Base-by-base conservation (phyloP, 169 alveolate genomes). In the Amoebophrya sp. region DNA sequence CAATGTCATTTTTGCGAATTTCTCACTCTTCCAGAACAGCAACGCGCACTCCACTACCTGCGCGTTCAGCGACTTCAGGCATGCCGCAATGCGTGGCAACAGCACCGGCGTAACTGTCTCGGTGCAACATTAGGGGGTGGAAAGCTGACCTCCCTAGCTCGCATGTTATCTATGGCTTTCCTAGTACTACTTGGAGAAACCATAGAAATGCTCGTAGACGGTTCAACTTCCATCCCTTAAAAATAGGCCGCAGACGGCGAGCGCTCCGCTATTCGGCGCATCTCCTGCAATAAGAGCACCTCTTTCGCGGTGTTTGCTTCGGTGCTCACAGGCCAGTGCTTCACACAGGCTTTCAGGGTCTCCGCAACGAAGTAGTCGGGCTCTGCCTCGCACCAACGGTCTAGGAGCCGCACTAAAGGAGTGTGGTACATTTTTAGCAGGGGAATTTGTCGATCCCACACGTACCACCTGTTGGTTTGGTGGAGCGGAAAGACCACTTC, bases 261-360 rank as follows among this genome's bases (percentile, higher is more conserved):
- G n/a, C n/a, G n/a, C n/a, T n/a, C n/a, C n/a, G n/a, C n/a, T n/a
- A n/a, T n/a, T n/a, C n/a, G 10, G 76, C 76, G 83, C 83, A 65
- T 65, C 83, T 65, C 83, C 83, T 65, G 83, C 3, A 65, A 36
- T 0, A 65, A 18, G 39, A 65, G 26, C 10, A 65, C 83, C 83
- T 65, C 83, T 36, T 65, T 65, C 83, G 83, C 83, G 33, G 83
- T 65, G 83, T 65, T 65, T 6, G 83, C 83, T 36, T 65, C 83
- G 33, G 83, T 65, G 36, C 38, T 29, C 2, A 36, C 38, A 29
- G 83, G 83, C 83, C 83, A 65, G 39, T 6, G 3, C 83, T 26
- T 6, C 2, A 6, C 33, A 36, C 83, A 65, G 83, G 12, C 33
- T 26, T 65, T 1, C 83, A 65, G 83, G 3, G 83, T 36, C 38